phyloP scores from a whole-genome alignment of 306 rosid species.

The Carpinus fangiana region DNA sequence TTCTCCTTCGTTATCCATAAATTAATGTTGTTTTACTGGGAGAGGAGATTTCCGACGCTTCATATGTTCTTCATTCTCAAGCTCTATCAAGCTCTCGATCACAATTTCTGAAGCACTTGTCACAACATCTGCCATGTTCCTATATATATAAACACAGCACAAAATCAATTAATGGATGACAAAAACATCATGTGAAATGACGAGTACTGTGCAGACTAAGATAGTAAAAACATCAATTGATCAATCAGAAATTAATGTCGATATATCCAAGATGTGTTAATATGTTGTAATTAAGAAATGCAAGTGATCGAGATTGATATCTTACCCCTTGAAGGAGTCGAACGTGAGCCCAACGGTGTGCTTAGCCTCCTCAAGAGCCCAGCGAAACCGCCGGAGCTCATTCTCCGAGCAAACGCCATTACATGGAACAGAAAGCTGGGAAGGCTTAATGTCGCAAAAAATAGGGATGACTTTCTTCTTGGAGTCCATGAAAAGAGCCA shows the following conservation, averaged over 20 bases:
- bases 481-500: constrained; percentile 62
- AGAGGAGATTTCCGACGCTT: constrained; percentile 21
- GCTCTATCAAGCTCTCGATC: constrained; percentile 62
- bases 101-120: constrained; percentile 55
- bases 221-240: too few species aligned
- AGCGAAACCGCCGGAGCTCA: constrained; percentile 43
- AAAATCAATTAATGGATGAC: not conserved
- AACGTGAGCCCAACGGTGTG: constrained; percentile 61
- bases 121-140: constrained; percentile 73
- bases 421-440: constrained; percentile 47
- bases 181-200: too few species aligned
- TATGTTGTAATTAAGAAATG: too few species aligned
- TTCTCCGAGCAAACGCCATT: constrained; percentile 34
- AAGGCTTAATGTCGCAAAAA: constrained; percentile 79
- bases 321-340: constrained; percentile 70
- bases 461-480: constrained; percentile 81
- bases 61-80: constrained; percentile 46
- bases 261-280: too few species aligned
- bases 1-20: not conserved
- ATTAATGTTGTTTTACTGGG: not conserved
- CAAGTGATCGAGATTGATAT: too few species aligned
- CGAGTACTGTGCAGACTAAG: too few species aligned
- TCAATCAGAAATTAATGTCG: too few species aligned
- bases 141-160: constrained; percentile 24
- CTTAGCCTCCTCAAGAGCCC: constrained; percentile 74